Evolutionary conservation across 176 grass and related monocot genomes (phyloP), one percentile per base, ranked within the genome.

Genomic region (Aegilops bicornis): DNA sequence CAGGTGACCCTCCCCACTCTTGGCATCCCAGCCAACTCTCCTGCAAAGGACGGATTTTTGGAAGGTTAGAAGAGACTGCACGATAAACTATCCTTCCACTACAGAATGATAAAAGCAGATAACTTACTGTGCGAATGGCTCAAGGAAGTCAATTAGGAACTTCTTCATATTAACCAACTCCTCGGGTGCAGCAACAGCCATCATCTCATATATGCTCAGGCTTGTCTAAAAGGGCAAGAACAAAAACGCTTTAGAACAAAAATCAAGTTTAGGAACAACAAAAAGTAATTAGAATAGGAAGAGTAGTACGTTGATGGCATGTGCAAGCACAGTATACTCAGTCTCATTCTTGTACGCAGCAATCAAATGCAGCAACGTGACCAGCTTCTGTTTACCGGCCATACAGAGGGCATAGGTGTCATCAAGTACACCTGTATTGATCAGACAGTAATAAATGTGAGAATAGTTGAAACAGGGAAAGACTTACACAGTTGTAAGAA

Each of bases 21-120:
- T 92, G 62, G 83, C 79, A 65, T 98, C 96, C 96, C 96, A 98
- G 63, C 96, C 96, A 76, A 98, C 73, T 84, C 90, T 94, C 77
- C 96, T 98, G 82, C 47, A 81, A 79, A 36, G 4, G 63, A 2
- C 7, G 19, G 17, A n/a, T 77, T 76, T 56, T 8, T 69, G 47
- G 62, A 66, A 80, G 54, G n/a, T 80, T 87, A 75, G 58, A n/a
- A 63, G 30, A 89, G 76, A 75, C 30, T 22, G 64, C 22, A 62
- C 17, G 5, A 76, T 37, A 84, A 69, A 89, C 69, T 64, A 52
- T 50, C 68, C 31, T 86, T 75, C 22, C 66, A 70, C 31, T 56
- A 62, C 36, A 65, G 43, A 85, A 81, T 69, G 69, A 22, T 33
- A 65, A 54, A 24, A 63, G 39, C n/a, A 32, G 68, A 79, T 64